phyloP scores from a whole-genome alignment of 2,329 filamentous ascomycete genomes.

The Diaporthe amygdali region DNA sequence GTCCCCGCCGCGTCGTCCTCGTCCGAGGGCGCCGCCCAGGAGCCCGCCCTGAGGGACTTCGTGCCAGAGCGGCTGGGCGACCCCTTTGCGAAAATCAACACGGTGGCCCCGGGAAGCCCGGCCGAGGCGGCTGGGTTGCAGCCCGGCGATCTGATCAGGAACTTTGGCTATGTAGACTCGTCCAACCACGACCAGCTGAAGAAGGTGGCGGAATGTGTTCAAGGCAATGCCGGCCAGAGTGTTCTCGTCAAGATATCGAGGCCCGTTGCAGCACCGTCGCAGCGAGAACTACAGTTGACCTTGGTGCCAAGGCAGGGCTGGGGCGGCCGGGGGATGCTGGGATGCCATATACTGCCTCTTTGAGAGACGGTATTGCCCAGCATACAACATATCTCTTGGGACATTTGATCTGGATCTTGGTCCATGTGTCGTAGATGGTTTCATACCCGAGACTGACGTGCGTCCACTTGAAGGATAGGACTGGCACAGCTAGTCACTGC shows the following conservation, averaged over 20 bases:
- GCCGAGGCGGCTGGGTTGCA: conserved; percentile 83
- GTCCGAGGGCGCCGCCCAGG: conserved; percentile 28
- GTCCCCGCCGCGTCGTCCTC: conserved; percentile 31
- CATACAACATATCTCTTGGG: neutral
- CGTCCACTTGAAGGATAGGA: neutral
- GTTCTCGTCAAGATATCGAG: conserved; percentile 70
- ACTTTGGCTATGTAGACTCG: conserved; percentile 84
- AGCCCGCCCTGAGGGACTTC: conserved; percentile 36
- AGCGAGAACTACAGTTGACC: conserved; percentile 67
- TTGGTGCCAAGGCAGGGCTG: conserved; percentile 78
- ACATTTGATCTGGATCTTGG: neutral
- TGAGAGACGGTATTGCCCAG: conserved; percentile 47
- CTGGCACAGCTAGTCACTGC: neutral
- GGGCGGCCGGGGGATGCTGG: conserved; percentile 86
- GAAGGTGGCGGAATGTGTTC: conserved; percentile 88
- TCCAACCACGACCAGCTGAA: conserved; percentile 85
- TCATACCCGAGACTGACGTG: neutral
- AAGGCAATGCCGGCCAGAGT: conserved; percentile 79
- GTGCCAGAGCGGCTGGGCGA: conserved; percentile 40
- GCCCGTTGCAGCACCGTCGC: conserved; percentile 43
- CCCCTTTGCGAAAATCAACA: conserved; percentile 90
- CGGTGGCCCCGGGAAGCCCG: conserved; percentile 77
- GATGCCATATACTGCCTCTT: conserved; percentile 84
- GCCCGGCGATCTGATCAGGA: conserved; percentile 79
- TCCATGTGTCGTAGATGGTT: neutral